Conservation (phyloP, 2,329 filamentous ascomycete genomes). For the Ambrosiella beaveri region DNA sequence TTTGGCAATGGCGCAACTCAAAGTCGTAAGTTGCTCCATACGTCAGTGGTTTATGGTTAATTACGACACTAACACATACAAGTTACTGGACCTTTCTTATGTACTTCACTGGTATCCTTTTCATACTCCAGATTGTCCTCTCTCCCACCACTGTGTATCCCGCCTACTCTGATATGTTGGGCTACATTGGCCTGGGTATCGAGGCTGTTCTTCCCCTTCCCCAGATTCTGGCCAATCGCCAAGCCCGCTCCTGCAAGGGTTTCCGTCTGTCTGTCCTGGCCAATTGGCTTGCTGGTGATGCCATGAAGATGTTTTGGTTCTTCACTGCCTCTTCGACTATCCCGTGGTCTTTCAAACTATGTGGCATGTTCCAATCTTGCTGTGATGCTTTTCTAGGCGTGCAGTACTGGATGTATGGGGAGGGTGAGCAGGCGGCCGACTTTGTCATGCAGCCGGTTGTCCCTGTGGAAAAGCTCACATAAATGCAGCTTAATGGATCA, state of each 20-base stretch:
- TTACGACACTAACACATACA: conserved; percentile 15
- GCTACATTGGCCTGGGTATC: conserved; percentile 58
- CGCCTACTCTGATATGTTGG: conserved; percentile 49
- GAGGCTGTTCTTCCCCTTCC: conserved; percentile 71
- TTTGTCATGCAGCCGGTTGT: conserved; percentile 12
- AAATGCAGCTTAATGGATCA: neutral
- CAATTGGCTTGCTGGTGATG: conserved; percentile 65
- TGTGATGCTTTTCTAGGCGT: conserved; percentile 60
- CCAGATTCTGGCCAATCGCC: conserved; percentile 56
- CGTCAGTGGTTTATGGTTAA: too few relatives aligned
- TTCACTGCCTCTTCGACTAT: conserved; percentile 54
- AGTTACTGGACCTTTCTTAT: conserved; percentile 65
- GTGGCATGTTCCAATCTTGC: conserved; percentile 61
- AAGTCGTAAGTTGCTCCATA: conserved; percentile 37
- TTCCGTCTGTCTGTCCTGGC: conserved; percentile 59
- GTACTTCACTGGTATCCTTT: conserved; percentile 45
- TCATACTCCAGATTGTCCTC: conserved; percentile 50
- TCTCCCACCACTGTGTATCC: conserved; percentile 40
- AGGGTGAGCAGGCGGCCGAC: conserved; percentile 9
- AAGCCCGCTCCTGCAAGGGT: conserved; percentile 53
- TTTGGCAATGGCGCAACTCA: conserved; percentile 66
- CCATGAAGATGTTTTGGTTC: conserved; percentile 81
- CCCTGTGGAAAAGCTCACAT: conserved; percentile 11
- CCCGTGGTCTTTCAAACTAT: conserved; percentile 65
- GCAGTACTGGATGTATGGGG: conserved; percentile 56